Conservation (phyloP, 192 early-diverging fungal genomes). For the Spizellomyces punctatus region DNA sequence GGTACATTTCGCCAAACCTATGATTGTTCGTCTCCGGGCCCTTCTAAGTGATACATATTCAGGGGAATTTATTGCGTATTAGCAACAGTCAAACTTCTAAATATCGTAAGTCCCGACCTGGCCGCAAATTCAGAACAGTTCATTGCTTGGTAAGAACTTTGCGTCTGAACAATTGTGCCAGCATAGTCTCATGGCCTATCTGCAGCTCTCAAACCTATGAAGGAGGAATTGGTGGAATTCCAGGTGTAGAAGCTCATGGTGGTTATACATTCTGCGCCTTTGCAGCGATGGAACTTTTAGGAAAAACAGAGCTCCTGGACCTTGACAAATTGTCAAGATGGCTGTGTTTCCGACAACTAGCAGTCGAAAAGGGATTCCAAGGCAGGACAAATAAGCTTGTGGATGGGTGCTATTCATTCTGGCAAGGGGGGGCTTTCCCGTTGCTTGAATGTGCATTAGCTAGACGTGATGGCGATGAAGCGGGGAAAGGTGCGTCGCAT, state of each 20-base stretch:
- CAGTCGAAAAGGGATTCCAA: slow-evolving; percentile 92
- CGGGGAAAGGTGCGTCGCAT: background rate
- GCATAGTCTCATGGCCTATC: background rate
- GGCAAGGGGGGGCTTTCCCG: slow-evolving; percentile 83
- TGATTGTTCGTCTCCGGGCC: background rate
- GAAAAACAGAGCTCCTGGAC: slow-evolving; percentile 65
- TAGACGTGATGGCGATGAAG: slow-evolving; percentile 5
- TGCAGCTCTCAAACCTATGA: slow-evolving; percentile 84
- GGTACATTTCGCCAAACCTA: slow-evolving; percentile 38
- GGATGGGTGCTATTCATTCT: slow-evolving; percentile 98
- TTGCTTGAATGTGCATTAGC: slow-evolving; percentile 54
- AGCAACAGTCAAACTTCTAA: slow-evolving; percentile 74
- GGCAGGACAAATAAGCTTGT: slow-evolving; percentile 97
- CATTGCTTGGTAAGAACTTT: slow-evolving; percentile 51
- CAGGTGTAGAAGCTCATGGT: slow-evolving; percentile 89
- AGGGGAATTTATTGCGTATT: slow-evolving; percentile 88
- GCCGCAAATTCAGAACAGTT: slow-evolving; percentile 65
- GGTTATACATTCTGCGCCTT: slow-evolving; percentile 95
- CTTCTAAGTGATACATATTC: slow-evolving; percentile 1
- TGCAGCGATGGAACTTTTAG: slow-evolving; percentile 82
- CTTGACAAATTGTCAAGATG: slow-evolving; percentile 67
- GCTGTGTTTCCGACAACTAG: slow-evolving; percentile 80
- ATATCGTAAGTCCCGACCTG: slow-evolving; percentile 82
- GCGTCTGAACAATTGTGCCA: background rate
- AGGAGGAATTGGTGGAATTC: slow-evolving; percentile 85